Conservation (phyloP, 2,329 filamentous ascomycete genomes). For the Aulographum hederae region DNA sequence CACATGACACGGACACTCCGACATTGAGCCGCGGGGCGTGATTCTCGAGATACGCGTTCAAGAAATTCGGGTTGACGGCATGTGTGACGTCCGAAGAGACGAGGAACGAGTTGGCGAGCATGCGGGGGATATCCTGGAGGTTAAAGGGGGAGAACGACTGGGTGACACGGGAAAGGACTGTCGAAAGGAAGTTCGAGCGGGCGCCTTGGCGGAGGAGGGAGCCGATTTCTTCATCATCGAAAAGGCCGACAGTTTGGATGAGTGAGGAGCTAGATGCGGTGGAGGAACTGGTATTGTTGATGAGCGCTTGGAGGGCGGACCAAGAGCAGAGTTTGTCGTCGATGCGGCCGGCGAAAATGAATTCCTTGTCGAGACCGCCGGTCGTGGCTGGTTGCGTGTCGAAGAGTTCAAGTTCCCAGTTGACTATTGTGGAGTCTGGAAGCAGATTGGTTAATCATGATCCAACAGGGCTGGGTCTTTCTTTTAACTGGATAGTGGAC, state of each 20-base stretch:
- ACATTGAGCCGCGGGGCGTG: constrained; percentile 81
- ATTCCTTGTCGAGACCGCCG: constrained; percentile 73
- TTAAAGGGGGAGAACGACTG: constrained; percentile 45
- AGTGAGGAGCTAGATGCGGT: constrained; percentile 39
- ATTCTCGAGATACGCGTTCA: constrained; percentile 61
- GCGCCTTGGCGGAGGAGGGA: constrained; percentile 82
- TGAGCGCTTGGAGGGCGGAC: constrained; percentile 68
- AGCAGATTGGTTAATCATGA: background rate
- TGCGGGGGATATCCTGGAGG: constrained; percentile 50
- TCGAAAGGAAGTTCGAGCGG: constrained; percentile 69
- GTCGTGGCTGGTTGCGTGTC: constrained; percentile 73
- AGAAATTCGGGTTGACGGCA: constrained; percentile 88
- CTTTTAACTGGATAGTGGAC: no score
- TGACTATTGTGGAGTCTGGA: constrained; percentile 53
- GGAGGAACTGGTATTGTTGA: constrained; percentile 40
- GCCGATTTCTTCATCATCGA: constrained; percentile 94
- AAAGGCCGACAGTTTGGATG: constrained; percentile 82
- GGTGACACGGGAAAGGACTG: constrained; percentile 62
- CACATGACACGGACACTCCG: constrained; percentile 61
- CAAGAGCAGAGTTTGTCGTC: constrained; percentile 97
- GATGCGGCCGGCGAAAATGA: constrained; percentile 88
- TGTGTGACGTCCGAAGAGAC: constrained; percentile 87
- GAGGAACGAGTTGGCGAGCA: constrained; percentile 81
- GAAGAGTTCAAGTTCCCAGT: constrained; percentile 95
- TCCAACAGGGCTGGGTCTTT: no score